Base-by-base conservation (phyloP, 495 filamentous ascomycete species). In the Lophium mytilinum region DNA sequence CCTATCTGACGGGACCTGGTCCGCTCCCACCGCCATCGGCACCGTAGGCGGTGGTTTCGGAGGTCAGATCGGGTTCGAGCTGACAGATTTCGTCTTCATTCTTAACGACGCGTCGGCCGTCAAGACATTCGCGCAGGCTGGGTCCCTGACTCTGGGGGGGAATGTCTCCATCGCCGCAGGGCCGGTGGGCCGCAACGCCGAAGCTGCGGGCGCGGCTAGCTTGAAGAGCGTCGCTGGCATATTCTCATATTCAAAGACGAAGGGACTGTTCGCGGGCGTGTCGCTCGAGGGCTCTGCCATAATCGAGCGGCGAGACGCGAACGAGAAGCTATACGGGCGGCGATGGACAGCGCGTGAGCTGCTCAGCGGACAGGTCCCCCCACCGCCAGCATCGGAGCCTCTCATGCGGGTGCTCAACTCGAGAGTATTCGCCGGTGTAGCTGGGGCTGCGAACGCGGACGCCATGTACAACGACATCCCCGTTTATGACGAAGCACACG, bases 21-120 rank as follows among this genome's bases (percentile, higher is more conserved):
- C 88, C 55, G 94, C 93, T 14, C 93, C 93, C 6, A 89, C 88
- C 14, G 94, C 93, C 17, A 95, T 98, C 60, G 83, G 84, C 50
- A 93, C 88, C 17, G 87, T 86, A 21, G 93, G 93, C 63, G 94
- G 86, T 54, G 93, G 93, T 24, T 91, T 97, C 61, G 93, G 93
- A 63, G 92, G 93, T 18, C 93, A 98, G 70, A 95, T 98, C 67
- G 93, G 93, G 34, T 92, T 95, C 75, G 93, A 98, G 71, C 75
- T 98, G 57, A 97, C 94, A 41, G 93, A 98, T 69, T 97, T 98
- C 69, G 94, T 98, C 64, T 97, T 98, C 76, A 96, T 97, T 57
- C 83, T 98, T 49, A 98, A 98, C 71, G 93, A 98, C 68, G 79
- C 84, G 40, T 82, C 80, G 40, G 93, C 93, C 21, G 93, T 98